Evolutionary conservation across 805 yeast species (phyloP), one percentile per base, ranked within the genome.

Genomic region (Metschnikowia borealis): DNA sequence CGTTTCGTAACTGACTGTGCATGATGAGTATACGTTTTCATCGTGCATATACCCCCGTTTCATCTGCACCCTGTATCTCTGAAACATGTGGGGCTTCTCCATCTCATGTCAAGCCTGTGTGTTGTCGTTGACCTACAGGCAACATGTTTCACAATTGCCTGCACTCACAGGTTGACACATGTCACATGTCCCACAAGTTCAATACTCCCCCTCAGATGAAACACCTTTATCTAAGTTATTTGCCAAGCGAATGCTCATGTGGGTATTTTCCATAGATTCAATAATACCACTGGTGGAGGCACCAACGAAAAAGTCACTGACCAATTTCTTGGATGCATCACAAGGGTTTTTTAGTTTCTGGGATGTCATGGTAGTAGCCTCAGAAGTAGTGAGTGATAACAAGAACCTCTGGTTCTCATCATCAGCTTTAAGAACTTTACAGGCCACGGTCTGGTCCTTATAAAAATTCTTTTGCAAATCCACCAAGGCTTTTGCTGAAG

Each of bases 231-330:
- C 82, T 53, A 83, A 73, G 62, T 86, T 84, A 52, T 85, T 92
- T 47, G 94, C 90, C 42, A 90, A 71, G 45, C 78, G 78, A 17
- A 91, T 86, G 59, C 84, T 83, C 57, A 91, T 70, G 68, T 88
- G 94, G 5, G 88, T 81, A 32, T 79, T 81, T 63, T 86, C 87
- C 34, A 87, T 77, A 1, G 84, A 71, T 44, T 77, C 83, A 49
- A 91, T 69, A 15, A 64, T 62, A 37, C 85, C 92, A 53, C 79
- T 76, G 7, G 90, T 83, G 20, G 76, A 52, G 38, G 71, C 78
- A 43, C 96, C 96, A 15, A 83, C 77, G 5, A 69, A 64, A 58
- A 69, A 80, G 23, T 88, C 89, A 36, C 71, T 70, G 38, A 80
- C 57, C 3, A 60, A 54, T 50, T 73, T 77, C 54, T 82, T 74